A percentile compares a stretch with the other conserved stretches of the same genome.
phyloP scores from a whole-genome alignment of 257 asterid genomes.

The Leonotis leonurus region DNA sequence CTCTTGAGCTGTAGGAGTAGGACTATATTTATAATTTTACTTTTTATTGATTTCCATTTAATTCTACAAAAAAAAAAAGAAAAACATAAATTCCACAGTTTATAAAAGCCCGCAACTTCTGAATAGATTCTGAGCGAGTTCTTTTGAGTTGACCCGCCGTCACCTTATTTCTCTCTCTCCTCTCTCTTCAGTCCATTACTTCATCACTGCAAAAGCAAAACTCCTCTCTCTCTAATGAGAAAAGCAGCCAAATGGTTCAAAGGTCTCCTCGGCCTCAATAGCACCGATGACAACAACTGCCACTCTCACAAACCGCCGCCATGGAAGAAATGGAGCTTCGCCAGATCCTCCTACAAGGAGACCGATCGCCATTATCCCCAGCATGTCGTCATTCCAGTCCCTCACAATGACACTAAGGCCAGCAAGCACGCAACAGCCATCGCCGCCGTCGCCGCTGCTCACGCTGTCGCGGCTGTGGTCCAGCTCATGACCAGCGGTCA shows the following conservation, averaged over 20 bases:
- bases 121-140: too few species aligned
- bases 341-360: constrained; percentile 39
- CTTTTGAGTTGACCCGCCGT: too few species aligned
- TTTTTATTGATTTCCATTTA: too few species aligned
- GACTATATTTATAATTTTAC: too few species aligned
- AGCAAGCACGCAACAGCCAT: constrained; percentile 58
- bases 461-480: constrained; percentile 72
- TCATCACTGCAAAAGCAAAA: not conserved
- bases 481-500: constrained; percentile 52
- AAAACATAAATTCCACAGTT: too few species aligned
- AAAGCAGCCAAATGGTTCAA: constrained; percentile 82
- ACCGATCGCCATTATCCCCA: constrained; percentile 12
- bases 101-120: too few species aligned
- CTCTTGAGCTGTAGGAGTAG: too few species aligned
- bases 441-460: constrained; percentile 72
- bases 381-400: not conserved
- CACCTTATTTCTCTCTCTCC: not conserved
- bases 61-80: too few species aligned
- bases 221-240: constrained; percentile 37
- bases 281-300: constrained; percentile 21
- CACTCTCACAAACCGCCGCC: constrained; percentile 23
- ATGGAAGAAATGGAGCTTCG: constrained; percentile 61
- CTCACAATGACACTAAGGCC: constrained; percentile 28
- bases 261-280: constrained; percentile 65
- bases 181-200: not conserved